Conservation (phyloP, 1,139 yeast species). For the Candida pseudoviswanathii region DNA sequence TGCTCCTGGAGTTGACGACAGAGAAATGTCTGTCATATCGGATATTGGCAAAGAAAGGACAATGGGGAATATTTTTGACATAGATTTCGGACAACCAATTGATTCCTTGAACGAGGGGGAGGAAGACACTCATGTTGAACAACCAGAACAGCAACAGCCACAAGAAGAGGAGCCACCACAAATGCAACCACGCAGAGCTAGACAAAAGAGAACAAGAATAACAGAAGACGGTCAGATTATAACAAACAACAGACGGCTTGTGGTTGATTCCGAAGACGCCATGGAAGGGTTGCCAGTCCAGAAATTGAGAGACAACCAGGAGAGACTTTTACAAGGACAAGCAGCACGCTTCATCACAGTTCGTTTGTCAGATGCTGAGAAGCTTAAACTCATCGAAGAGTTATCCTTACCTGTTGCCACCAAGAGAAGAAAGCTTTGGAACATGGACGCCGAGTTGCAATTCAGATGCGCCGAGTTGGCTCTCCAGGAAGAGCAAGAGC, state of each 20-base stretch:
- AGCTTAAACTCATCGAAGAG: constrained; percentile 38
- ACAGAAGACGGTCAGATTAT: constrained; percentile 42
- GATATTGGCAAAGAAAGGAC: constrained; percentile 28
- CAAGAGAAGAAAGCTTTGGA: constrained; percentile 36
- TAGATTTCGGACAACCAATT: constrained; percentile 33
- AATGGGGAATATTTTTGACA: constrained; percentile 20
- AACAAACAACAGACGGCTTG: constrained; percentile 42
- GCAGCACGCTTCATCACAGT: constrained; percentile 25
- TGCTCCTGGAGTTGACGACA: constrained; percentile 18
- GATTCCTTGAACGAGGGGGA: constrained; percentile 29
- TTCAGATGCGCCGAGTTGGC: constrained; percentile 34
- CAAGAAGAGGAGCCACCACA: constrained; percentile 13
- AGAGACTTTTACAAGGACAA: constrained; percentile 18
- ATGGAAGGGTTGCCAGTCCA: constrained; percentile 42
- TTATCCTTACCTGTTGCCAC: constrained; percentile 32
- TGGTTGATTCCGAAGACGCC: constrained; percentile 36
- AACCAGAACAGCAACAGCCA: constrained; percentile 20
- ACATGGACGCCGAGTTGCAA: constrained; percentile 35
- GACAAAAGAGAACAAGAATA: constrained; percentile 34
- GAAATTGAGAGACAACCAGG: constrained; percentile 35
- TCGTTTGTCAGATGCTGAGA: constrained; percentile 34
- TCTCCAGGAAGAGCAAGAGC: constrained; percentile 28
- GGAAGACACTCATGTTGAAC: constrained; percentile 18
- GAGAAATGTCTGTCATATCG: constrained; percentile 31
- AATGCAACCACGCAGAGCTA: constrained; percentile 22